phyloP scores from a whole-genome alignment of 2,329 filamentous ascomycete genomes.

The Rhinocladiella mackenziei region DNA sequence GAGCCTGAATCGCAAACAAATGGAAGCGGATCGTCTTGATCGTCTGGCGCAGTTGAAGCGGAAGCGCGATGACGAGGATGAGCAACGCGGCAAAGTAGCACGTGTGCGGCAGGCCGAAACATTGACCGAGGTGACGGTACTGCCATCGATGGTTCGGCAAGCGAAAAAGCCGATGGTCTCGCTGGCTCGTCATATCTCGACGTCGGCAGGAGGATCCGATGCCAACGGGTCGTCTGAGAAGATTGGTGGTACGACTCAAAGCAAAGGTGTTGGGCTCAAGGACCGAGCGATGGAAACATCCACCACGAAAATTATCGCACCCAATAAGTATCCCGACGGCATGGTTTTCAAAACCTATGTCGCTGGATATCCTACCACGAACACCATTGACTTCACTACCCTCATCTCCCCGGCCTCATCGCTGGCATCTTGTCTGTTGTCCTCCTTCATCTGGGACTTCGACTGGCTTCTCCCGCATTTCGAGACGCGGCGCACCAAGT shows the following conservation, averaged over 20 bases:
- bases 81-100: neutral
- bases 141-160: too few relatives aligned
- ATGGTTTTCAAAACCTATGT: conserved; percentile 79
- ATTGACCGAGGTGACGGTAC: too few relatives aligned
- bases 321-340: conserved; percentile 52
- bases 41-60: conserved; percentile 64
- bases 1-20: conserved; percentile 69
- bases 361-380: conserved; percentile 54
- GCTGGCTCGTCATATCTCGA: too few relatives aligned
- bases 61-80: conserved; percentile 54
- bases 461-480: conserved; percentile 75
- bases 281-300: too few relatives aligned
- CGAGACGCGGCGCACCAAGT: conserved; percentile 55
- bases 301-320: neutral
- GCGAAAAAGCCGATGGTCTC: too few relatives aligned
- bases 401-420: conserved; percentile 83
- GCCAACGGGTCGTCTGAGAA: too few relatives aligned
- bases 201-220: too few relatives aligned
- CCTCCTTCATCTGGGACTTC: conserved; percentile 81
- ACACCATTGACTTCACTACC: conserved; percentile 44
- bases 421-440: conserved; percentile 73
- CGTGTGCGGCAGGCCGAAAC: neutral
- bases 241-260: too few relatives aligned
- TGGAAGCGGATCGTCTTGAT: conserved; percentile 84
- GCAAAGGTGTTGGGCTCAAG: too few relatives aligned